These are phyloP conservation scores for Hypericum perforatum DNA, from an alignment of 345 rosid genomes.

Conservation along the genomic window DNA sequence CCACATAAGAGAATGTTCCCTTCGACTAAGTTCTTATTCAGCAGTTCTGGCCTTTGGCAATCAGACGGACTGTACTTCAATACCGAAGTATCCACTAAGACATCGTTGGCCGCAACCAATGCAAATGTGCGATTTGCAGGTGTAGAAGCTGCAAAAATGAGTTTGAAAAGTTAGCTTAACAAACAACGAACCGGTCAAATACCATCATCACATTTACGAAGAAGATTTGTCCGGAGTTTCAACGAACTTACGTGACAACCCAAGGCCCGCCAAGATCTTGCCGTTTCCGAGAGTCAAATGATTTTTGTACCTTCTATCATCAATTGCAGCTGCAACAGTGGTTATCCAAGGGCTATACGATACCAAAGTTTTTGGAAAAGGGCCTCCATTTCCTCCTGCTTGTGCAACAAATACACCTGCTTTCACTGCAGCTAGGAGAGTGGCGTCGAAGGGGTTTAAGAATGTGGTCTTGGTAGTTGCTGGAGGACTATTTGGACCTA, in stretches of 20 bases:
- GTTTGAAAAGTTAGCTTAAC: conserved; percentile 12
- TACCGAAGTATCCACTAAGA: conserved; percentile 64
- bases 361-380: conserved; percentile 88
- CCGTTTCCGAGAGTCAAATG: conserved; percentile 84
- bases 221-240: neutral
- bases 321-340: conserved; percentile 94
- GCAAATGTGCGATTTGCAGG: conserved; percentile 55
- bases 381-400: conserved; percentile 98
- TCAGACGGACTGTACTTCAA: conserved; percentile 74
- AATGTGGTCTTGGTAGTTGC: conserved; percentile 76
- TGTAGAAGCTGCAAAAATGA: conserved; percentile 70
- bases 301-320: conserved; percentile 90
- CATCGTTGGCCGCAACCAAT: conserved; percentile 97
- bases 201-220: conserved; percentile 2
- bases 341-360: conserved; percentile 98
- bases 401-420: conserved; percentile 98
- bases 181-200: neutral
- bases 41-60: conserved; percentile 88
- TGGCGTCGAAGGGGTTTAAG: conserved; percentile 89
- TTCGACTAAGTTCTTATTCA: conserved; percentile 70
- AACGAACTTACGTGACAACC: conserved; percentile 71
- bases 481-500: conserved; percentile 95
- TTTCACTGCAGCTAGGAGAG: conserved; percentile 92
- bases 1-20: conserved; percentile 98
- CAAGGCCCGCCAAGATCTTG: conserved; percentile 72